Percentiles rank a stretch among this genome's conserved stretches.
Evolutionary conservation across 352 stramenopile species (phyloP).

Genomic region (Globisporangium uncinulatum): DNA sequence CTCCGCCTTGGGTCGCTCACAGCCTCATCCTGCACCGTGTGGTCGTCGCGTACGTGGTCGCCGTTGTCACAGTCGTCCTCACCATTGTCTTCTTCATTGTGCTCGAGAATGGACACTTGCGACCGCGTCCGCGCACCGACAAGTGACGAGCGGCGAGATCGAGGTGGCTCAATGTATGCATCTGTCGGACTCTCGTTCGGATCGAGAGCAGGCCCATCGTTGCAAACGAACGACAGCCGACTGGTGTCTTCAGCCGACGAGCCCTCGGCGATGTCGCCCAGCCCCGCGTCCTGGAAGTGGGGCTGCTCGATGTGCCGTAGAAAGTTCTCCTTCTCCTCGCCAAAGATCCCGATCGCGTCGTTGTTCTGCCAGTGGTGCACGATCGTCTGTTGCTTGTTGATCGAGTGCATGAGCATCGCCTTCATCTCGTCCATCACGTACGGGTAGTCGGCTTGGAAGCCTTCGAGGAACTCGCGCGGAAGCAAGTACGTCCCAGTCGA

Average conservation of each 20-base stretch:
- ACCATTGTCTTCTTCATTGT: background rate
- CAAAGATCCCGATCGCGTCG: constrained; percentile 52
- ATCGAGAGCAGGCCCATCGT: background rate
- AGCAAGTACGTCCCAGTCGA: constrained; percentile 61
- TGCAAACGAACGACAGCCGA: background rate
- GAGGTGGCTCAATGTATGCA: background rate
- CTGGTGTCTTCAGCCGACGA: background rate
- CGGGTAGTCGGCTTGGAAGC: constrained; percentile 44
- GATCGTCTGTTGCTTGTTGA: constrained; percentile 71
- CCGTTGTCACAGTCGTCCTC: background rate
- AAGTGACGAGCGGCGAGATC: background rate
- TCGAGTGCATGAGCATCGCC: constrained; percentile 64
- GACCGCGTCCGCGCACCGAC: background rate
- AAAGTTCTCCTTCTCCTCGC: constrained; percentile 33
- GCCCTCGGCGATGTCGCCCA: constrained; percentile 5
- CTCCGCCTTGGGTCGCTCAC: constrained; percentile 14
- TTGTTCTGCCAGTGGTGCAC: constrained; percentile 71
- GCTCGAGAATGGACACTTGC: constrained; percentile 5
- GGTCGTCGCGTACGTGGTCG: background rate
- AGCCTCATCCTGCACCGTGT: background rate
- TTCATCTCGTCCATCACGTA: constrained; percentile 62
- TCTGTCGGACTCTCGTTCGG: background rate
- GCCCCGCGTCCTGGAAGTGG: constrained; percentile 5
- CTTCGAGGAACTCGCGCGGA: constrained; percentile 50
- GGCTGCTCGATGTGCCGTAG: constrained; percentile 17